Evolutionary conservation across 1,284 basidiomycete genomes (phyloP).

Genomic region (Leccinum pallidistipes): DNA sequence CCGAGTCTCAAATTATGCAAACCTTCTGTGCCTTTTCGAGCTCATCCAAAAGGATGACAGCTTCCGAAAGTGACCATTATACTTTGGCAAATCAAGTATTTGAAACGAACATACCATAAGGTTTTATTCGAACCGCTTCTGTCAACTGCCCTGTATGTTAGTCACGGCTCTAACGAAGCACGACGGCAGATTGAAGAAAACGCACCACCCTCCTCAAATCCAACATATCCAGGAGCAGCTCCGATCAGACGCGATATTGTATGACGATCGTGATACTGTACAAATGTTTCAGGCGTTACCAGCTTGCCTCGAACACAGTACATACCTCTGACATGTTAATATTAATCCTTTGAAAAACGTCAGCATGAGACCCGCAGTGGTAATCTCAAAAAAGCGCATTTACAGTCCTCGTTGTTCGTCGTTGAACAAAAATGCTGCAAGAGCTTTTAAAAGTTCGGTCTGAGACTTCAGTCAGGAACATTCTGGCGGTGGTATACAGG

Average conservation of each 20-base stretch:
- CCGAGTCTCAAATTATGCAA: conserved; percentile 6
- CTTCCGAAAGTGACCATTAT: conserved; percentile 35
- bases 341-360: conserved; percentile 58
- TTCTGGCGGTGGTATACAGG: background rate
- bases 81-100: background rate
- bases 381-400: conserved; percentile 29
- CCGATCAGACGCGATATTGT: no score
- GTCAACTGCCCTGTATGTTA: conserved; percentile 67
- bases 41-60: conserved; percentile 82
- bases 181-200: no score
- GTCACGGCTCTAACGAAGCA: no score
- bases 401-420: conserved; percentile 84
- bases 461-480: conserved; percentile 33
- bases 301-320: background rate
- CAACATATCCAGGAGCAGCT: conserved; percentile 91
- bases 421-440: conserved; percentile 86
- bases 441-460: conserved; percentile 87
- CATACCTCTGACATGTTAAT: conserved; percentile 85
- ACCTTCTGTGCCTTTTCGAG: conserved; percentile 91
- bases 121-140: conserved; percentile 83
- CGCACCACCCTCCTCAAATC: conserved; percentile 94
- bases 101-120: conserved; percentile 58
- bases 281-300: background rate
- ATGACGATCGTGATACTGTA: no score
- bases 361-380: background rate